phyloP scores from a whole-genome alignment of 139 green algal species.

The Asterochloris erici region DNA sequence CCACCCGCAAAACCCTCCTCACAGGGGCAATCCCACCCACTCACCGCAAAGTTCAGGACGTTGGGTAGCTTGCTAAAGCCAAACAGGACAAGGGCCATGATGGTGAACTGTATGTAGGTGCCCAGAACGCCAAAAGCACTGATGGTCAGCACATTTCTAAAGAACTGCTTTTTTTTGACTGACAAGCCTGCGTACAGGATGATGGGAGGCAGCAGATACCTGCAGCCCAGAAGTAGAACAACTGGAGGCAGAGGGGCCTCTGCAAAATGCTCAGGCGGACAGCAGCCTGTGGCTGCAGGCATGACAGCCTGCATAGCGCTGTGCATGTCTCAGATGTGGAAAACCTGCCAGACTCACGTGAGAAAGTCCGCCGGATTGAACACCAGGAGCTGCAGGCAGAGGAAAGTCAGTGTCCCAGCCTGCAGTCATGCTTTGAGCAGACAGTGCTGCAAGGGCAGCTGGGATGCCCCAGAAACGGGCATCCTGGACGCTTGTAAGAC shows the following conservation, averaged over 20 bases:
- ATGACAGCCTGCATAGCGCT: no score
- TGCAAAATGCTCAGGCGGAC: not conserved
- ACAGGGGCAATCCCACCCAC: not conserved
- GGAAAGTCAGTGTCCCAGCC: no score
- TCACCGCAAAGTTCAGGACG: slow-evolving; percentile 33
- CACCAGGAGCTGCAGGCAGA: slow-evolving; percentile 25
- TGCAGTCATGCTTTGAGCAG: no score
- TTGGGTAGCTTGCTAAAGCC: slow-evolving; percentile 31
- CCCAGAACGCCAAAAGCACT: slow-evolving; percentile 67
- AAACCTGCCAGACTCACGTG: slow-evolving; percentile 28
- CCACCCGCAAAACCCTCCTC: no score
- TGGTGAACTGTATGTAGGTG: slow-evolving; percentile 60
- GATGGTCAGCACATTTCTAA: slow-evolving; percentile 75
- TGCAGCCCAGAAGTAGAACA: slow-evolving; percentile 21
- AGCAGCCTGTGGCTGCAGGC: not conserved
- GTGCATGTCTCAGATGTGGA: no score
- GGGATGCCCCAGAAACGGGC: no score
- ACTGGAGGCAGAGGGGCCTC: not conserved
- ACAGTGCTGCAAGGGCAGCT: no score
- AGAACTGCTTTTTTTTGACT: slow-evolving; percentile 86
- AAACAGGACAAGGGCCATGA: slow-evolving; percentile 52
- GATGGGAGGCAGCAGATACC: slow-evolving; percentile 77
- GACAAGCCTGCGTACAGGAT: slow-evolving; percentile 81
- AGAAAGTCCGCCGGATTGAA: slow-evolving; percentile 57
- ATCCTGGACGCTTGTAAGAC: no score